Base-by-base conservation (phyloP, 31 red algal genomes). In the Bonnemaisonia californica region DNA sequence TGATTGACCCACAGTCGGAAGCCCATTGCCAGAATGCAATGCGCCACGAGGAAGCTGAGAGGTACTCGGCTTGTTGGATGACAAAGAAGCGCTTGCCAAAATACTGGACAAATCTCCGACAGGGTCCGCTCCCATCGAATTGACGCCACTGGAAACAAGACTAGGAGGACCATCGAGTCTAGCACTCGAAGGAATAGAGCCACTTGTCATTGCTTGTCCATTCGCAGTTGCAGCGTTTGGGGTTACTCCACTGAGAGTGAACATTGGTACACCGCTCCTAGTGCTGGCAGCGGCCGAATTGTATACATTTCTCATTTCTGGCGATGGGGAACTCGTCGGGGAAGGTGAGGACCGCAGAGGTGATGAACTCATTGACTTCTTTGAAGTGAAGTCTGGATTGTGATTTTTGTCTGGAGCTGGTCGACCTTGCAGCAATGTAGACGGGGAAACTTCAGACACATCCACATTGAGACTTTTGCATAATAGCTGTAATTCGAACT, bases 401-500 rank as follows among this genome's bases (percentile, higher is more conserved):
- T 86, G 74, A 40, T 80, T 78, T 33, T 83, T 75, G 12, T 74
- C 69, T 11, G 95, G 95, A 4, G 73, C 41, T 28, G 55, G 57
- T 27, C 86, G 59, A 19, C 51, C 57, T n/a, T 66, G 48, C 54
- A 98, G 59, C 42, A 88, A 71, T 24, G 89, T 74, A 18, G 96
- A 90, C 19, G 87, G 45, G 2, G 66, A 33, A 54, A 98, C 56
- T n/a, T 85, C 68, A 39, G 83, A 57, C 16, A 95, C 85, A 64
- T 95, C 92, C 2, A 98, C 61, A 1, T 58, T 57, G 2, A 94
- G 56, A 39, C 77, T 83, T 65, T 98, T 98, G 36, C 83, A 95
- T 27, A 98, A 61, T 30, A 95, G 62, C 63, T 90, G 84, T 0
- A 98, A 45, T 69, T 98, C 96, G 71, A 98, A 98, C 90, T 93